A percentile compares a stretch with the other conserved stretches of the same genome.
Evolutionary conservation across 345 rosid genomes (phyloP).

Genomic region (Gossypium bickii): DNA sequence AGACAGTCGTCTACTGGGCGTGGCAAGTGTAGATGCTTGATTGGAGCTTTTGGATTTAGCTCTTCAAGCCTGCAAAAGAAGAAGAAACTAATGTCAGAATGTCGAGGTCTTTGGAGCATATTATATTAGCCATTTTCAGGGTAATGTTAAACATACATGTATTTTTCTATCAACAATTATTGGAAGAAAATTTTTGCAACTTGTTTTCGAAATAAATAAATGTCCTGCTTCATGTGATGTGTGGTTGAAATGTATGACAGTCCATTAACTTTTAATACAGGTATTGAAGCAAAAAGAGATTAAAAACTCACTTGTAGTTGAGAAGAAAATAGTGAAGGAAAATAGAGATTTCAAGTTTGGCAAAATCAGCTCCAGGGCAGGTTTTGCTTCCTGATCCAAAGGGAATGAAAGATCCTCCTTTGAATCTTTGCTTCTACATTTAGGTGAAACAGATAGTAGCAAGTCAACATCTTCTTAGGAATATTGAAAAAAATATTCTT

Average conservation of each 20-base stretch:
- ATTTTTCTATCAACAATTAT: too few relatives aligned
- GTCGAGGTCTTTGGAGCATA: too few relatives aligned
- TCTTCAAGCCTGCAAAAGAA: constrained; percentile 24
- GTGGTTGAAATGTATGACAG: neutral
- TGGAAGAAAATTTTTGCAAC: neutral
- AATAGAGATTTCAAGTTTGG: constrained; percentile 45
- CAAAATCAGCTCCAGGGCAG: constrained; percentile 47
- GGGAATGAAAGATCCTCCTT: constrained; percentile 45
- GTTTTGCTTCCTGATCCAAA: constrained; percentile 45
- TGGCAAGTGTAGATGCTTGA: constrained; percentile 30
- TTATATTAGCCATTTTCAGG: too few relatives aligned
- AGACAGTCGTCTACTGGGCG: constrained; percentile 36
- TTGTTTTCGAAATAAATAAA: neutral
- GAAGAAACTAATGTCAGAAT: neutral
- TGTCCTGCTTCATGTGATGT: neutral
- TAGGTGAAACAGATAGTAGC: neutral
- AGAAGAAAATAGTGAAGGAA: constrained; percentile 49
- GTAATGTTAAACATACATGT: too few relatives aligned
- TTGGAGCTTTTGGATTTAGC: constrained; percentile 24
- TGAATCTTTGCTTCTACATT: constrained; percentile 26
- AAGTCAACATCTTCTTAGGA: neutral
- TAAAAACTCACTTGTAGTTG: constrained; percentile 32
- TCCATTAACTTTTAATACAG: neutral
- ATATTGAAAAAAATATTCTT: neutral
- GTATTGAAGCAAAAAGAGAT: neutral